Evolutionary conservation across 1,284 basidiomycete species (phyloP), one percentile per base, ranked within the genome.

Genomic region (Marasmius sp.): DNA sequence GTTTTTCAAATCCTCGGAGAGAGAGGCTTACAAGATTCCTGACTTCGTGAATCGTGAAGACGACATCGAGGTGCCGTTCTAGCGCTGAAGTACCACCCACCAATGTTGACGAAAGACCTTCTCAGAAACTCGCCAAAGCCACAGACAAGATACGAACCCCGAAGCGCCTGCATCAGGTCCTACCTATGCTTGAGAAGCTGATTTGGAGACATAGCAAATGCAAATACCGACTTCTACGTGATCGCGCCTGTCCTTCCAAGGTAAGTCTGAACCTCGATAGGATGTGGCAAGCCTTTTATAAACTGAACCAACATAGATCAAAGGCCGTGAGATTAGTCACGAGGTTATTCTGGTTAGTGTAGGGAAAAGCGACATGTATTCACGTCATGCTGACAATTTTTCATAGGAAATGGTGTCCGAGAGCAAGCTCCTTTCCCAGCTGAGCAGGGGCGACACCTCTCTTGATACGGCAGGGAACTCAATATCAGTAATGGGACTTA

Each of bases 361-460:
- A 45, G 16, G 53, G 10, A 9, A 12, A n/a, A 38, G 48, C 18
- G n/a, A 14, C n/a, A 41, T 59, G 47, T 53, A 45, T 54, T 58
- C 12, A 57, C 38, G 41, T 51, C 53, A 16, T 61, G 50, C 39
- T 34, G 39, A 45, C 58, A 38, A 0, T 39, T n/a, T 47, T 47
- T 47, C 9, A 10, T 66, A 92, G 85, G 89, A 91, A 76, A 78
- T 90, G 70, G 86, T 94, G 75, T 91, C 91, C 0, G 89, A 92
- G 68, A 75, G 80, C 38, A 84, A 81, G 36, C 66, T 86, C n/a
- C 77, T 72, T 22, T 82, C 87, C 2, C 89, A 91, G 66, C 70
- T 68, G 6, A 73, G 74, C 1, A 57, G 72, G 8, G 67, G 63
- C 18, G 75, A 82, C 50, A 66, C 73, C 16, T 83, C 84, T 22